Conservation (phyloP, 2,329 filamentous ascomycete genomes). For the Botrytis porri region DNA sequence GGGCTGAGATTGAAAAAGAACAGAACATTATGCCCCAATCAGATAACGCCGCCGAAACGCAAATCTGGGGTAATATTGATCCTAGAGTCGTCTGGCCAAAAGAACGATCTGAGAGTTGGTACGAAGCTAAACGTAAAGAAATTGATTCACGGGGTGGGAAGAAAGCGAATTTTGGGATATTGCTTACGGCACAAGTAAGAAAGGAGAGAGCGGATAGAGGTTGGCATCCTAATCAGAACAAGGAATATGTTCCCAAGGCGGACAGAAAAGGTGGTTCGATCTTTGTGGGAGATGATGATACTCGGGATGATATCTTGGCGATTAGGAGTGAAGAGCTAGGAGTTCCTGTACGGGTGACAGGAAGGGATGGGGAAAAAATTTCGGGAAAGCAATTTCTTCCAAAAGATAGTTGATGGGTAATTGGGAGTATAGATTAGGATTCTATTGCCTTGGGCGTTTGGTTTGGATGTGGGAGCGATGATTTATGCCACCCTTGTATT, state of each 20-base stretch:
- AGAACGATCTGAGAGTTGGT: conserved; percentile 46
- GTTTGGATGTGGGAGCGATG: not conserved
- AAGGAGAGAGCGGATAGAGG: conserved; percentile 26
- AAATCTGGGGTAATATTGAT: conserved; percentile 48
- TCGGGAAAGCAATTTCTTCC: not conserved
- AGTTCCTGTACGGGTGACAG: not conserved
- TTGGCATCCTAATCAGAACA: conserved; percentile 30
- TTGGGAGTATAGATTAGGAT: not conserved
- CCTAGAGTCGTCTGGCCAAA: conserved; percentile 50
- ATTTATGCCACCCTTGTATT: not conserved
- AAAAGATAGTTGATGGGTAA: not conserved
- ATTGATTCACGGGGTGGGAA: conserved; percentile 48
- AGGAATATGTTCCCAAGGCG: conserved; percentile 10
- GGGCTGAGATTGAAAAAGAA: conserved; percentile 11
- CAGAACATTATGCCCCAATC: conserved; percentile 17
- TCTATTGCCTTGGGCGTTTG: not conserved
- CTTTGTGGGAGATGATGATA: not conserved
- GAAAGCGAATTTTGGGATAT: conserved; percentile 50
- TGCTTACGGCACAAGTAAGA: conserved; percentile 24
- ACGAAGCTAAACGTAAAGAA: conserved; percentile 47
- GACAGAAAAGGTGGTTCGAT: conserved; percentile 3
- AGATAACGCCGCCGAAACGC: conserved; percentile 28
- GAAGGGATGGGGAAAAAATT: not conserved
- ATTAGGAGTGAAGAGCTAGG: not conserved
- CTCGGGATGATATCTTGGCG: not conserved